A percentile compares a stretch with the other conserved stretches of the same genome.
phyloP scores from a whole-genome alignment of 116 monocot genomes.

The Zostera marina region DNA sequence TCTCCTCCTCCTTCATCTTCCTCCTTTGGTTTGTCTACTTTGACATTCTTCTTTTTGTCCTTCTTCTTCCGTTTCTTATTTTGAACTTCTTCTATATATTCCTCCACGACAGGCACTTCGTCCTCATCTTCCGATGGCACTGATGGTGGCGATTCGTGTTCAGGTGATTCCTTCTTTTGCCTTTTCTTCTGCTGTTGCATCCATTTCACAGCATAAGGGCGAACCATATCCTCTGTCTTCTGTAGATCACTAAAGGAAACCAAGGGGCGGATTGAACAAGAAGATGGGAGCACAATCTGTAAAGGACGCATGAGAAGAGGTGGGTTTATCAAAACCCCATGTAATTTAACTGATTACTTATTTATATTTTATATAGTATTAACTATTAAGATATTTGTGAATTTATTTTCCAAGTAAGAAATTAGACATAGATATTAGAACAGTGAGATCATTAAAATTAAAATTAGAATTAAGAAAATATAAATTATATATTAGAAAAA shows the following conservation, averaged over 20 bases:
- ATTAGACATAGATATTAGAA: too few species aligned
- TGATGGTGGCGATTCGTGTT: neutral
- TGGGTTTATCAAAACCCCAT: too few species aligned
- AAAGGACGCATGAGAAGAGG: too few species aligned
- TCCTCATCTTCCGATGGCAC: constrained; percentile 8
- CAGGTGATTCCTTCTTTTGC: constrained; percentile 6
- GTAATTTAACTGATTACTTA: too few species aligned
- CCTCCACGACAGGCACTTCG: constrained; percentile 9
- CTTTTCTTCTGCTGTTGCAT: constrained; percentile 30
- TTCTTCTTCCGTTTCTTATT: constrained; percentile 7
- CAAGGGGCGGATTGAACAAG: neutral
- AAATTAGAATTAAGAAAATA: too few species aligned
- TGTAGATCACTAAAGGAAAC: neutral
- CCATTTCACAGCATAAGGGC: constrained; percentile 60
- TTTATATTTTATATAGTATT: too few species aligned
- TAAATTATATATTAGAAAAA: too few species aligned
- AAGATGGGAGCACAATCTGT: neutral
- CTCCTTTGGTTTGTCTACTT: neutral
- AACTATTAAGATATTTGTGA: too few species aligned
- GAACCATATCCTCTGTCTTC: constrained; percentile 21
- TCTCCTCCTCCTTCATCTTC: neutral
- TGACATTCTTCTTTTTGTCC: constrained; percentile 8
- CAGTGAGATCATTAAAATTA: too few species aligned
- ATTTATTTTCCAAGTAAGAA: too few species aligned
- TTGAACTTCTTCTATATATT: constrained; percentile 3